phyloP scores from a whole-genome alignment of 1,284 basidiomycete genomes.

The Irpex sp. region DNA sequence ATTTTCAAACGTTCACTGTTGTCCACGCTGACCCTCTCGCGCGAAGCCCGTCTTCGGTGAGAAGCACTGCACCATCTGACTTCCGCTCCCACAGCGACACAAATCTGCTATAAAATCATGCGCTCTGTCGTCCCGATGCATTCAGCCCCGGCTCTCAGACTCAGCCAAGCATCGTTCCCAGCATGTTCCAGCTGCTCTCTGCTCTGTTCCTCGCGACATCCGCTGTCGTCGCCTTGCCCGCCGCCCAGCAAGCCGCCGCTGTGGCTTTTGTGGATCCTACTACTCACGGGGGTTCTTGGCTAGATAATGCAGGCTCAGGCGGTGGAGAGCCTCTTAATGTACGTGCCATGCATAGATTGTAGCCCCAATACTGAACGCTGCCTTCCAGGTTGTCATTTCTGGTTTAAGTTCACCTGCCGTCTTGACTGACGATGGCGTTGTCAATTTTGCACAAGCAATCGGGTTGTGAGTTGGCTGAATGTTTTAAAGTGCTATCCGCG shows the following conservation, averaged over 20 bases:
- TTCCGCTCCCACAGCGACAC: neutral
- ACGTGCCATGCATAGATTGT: conserved; percentile 1
- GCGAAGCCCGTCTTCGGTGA: neutral
- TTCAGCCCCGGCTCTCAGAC: neutral
- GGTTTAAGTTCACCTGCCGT: conserved; percentile 63
- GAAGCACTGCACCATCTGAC: neutral
- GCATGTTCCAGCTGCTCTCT: neutral
- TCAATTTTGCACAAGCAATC: conserved; percentile 51
- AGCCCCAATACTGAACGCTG: neutral
- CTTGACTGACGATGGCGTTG: conserved; percentile 59
- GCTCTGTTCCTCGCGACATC: neutral
- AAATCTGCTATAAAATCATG: neutral
- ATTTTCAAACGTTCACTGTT: neutral
- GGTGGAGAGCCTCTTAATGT: conserved; percentile 41
- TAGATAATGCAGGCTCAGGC: conserved; percentile 29
- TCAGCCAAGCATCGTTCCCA: neutral
- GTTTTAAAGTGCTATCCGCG: neutral
- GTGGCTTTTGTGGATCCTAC: conserved; percentile 14
- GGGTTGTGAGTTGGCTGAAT: conserved; percentile 45
- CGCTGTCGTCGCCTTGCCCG: neutral
- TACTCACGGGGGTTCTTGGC: conserved; percentile 28
- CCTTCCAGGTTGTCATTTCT: conserved; percentile 47
- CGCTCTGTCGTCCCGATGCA: neutral
- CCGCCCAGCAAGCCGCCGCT: neutral
- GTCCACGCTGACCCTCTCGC: neutral